phyloP scores from a whole-genome alignment of 805 yeast species.

The Lipomyces spencermartinsiae region DNA sequence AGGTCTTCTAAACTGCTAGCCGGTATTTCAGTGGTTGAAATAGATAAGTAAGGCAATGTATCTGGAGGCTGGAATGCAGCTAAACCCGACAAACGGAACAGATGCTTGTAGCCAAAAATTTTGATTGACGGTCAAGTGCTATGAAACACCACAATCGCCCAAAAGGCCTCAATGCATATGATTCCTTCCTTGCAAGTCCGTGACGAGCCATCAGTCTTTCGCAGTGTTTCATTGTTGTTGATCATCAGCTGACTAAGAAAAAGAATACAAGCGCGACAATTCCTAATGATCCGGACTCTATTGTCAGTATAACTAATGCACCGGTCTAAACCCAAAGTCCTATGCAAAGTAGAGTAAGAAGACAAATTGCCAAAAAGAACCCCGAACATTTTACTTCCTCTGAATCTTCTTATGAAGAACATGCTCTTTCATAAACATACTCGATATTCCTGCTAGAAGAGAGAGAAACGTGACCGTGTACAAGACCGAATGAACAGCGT shows the following conservation, averaged over 20 bases:
- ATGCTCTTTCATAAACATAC: conserved; percentile 36
- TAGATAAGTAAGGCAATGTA: no score
- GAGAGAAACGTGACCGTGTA: conserved; percentile 31
- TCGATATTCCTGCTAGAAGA: conserved; percentile 27
- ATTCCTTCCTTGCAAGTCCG: no score
- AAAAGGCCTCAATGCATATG: no score
- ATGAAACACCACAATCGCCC: neutral
- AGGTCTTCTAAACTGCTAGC: no score
- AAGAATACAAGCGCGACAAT: neutral
- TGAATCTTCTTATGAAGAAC: conserved; percentile 26
- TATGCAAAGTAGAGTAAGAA: neutral
- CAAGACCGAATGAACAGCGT: conserved; percentile 31
- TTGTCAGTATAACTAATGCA: neutral
- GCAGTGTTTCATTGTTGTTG: no score
- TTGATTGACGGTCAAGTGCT: no score
- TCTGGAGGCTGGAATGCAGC: no score
- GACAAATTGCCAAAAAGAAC: no score
- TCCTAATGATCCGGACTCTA: neutral
- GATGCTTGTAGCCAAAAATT: no score
- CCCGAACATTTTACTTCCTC: neutral
- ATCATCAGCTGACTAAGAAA: neutral
- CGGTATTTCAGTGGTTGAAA: no score
- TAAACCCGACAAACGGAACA: no score
- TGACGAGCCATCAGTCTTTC: no score
- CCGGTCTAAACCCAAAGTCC: neutral